Evolutionary conservation across 23 red algal genomes (phyloP).

Genomic region (Pyropia yezoensis): DNA sequence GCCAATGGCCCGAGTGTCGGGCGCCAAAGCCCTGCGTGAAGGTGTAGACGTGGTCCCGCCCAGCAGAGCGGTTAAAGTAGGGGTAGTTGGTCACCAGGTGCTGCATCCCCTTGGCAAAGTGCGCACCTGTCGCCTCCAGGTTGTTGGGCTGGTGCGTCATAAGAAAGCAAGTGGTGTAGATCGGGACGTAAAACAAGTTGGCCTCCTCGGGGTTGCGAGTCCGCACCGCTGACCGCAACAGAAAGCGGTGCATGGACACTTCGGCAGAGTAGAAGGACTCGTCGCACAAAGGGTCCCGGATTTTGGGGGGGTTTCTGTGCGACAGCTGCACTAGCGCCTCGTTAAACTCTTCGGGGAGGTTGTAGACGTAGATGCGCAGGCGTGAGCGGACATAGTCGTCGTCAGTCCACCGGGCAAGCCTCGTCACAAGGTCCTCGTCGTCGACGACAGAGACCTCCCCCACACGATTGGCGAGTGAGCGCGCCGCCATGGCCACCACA

Average conservation of each 20-base stretch:
- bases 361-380: constrained; percentile 40
- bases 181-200: constrained; percentile 53
- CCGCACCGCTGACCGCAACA: constrained; percentile 18
- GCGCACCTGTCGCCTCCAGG: constrained; percentile 8
- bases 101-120: constrained; percentile 36
- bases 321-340: constrained; percentile 36
- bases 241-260: constrained; percentile 27
- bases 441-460: no score
- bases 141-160: constrained; percentile 47
- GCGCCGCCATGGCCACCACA: no score
- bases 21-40: constrained; percentile 48
- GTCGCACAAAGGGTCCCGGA: constrained; percentile 34
- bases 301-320: constrained; percentile 13
- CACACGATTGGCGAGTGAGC: no score
- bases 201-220: constrained; percentile 28
- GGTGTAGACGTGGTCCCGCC: constrained; percentile 47
- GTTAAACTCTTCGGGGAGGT: constrained; percentile 44
- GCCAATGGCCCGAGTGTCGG: constrained; percentile 40
- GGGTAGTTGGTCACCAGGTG: constrained; percentile 7
- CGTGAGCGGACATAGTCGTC: not conserved
- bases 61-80: constrained; percentile 26
- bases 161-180: constrained; percentile 36
- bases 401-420: constrained; percentile 8
- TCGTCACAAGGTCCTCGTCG: no score
- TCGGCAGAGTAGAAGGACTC: constrained; percentile 36